phyloP scores from a whole-genome alignment of 2,329 filamentous ascomycete genomes.

The Monosporascus sp. region DNA sequence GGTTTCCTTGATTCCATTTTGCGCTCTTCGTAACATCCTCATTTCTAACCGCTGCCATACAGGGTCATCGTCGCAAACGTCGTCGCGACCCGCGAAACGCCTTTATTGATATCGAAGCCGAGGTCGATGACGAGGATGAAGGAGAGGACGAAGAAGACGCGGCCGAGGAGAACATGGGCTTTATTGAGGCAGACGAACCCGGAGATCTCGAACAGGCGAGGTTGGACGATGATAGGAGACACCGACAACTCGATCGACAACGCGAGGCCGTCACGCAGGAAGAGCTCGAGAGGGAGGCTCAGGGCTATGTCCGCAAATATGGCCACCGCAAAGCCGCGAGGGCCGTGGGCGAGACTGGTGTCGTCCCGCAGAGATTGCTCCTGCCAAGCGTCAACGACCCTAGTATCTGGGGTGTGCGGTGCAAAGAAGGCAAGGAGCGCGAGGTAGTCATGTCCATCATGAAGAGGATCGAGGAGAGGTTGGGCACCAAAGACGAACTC shows the following conservation, averaged over 20 bases:
- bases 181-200: slow-evolving; percentile 84
- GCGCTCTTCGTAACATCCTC: slow-evolving; percentile 3
- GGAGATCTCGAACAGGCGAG: slow-evolving; percentile 80
- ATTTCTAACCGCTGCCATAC: background rate
- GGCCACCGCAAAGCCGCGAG: slow-evolving; percentile 67
- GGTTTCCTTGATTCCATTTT: background rate
- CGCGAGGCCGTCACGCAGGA: slow-evolving; percentile 82
- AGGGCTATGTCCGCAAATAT: slow-evolving; percentile 81
- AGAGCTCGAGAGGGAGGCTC: slow-evolving; percentile 90
- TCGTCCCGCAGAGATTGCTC: slow-evolving; percentile 79
- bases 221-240: slow-evolving; percentile 83
- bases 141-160: slow-evolving; percentile 87
- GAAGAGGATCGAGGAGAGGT: slow-evolving; percentile 78
- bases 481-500: slow-evolving; percentile 71
- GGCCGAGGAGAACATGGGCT: slow-evolving; percentile 73
- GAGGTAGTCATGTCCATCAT: slow-evolving; percentile 85
- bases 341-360: slow-evolving; percentile 61
- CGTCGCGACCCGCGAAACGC: slow-evolving; percentile 70
- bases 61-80: slow-evolving; percentile 74
- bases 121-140: slow-evolving; percentile 92
- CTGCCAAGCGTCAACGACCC: slow-evolving; percentile 93
- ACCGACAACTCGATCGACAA: slow-evolving; percentile 88
- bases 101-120: slow-evolving; percentile 97
- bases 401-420: slow-evolving; percentile 89
- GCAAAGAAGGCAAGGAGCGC: slow-evolving; percentile 90